These are phyloP conservation scores for Talaromyces sp. DNA, from an alignment of 2,329 filamentous ascomycete genomes.

Conservation along the genomic window DNA sequence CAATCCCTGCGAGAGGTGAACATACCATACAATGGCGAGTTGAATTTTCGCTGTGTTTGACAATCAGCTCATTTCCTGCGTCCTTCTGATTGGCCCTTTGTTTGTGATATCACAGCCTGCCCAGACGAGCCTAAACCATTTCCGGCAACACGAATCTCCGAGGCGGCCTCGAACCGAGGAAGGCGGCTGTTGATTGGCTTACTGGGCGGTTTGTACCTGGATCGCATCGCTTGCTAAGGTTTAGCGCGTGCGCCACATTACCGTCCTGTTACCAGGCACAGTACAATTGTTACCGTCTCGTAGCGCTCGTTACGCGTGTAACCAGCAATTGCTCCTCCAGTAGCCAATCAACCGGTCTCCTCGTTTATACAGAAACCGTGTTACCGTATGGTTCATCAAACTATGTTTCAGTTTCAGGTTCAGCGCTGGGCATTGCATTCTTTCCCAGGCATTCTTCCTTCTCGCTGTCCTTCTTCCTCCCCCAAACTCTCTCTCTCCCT, in stretches of 20 bases:
- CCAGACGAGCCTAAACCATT: not conserved
- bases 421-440: not conserved
- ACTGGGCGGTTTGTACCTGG: conserved; percentile 11
- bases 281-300: not conserved
- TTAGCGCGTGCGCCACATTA: conserved; percentile 12
- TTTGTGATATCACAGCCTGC: not conserved
- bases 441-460: not conserved
- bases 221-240: not conserved
- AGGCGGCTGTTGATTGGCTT: not conserved
- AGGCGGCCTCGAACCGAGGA: not conserved
- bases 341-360: not conserved
- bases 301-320: not conserved
- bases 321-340: not conserved
- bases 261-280: conserved; percentile 24
- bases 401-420: conserved; percentile 6
- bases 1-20: no score
- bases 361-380: not conserved
- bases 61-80: no score
- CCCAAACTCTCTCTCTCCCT: conserved; percentile 10
- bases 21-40: no score
- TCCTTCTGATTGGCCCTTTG: no score
- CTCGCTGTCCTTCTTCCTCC: conserved; percentile 15
- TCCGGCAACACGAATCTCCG: conserved; percentile 1
- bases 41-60: no score
- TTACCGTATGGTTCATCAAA: not conserved